Evolutionary conservation across 768 basidiomycete species (phyloP), one percentile per base, ranked within the genome.

Genomic region (Lentinus brumalis): DNA sequence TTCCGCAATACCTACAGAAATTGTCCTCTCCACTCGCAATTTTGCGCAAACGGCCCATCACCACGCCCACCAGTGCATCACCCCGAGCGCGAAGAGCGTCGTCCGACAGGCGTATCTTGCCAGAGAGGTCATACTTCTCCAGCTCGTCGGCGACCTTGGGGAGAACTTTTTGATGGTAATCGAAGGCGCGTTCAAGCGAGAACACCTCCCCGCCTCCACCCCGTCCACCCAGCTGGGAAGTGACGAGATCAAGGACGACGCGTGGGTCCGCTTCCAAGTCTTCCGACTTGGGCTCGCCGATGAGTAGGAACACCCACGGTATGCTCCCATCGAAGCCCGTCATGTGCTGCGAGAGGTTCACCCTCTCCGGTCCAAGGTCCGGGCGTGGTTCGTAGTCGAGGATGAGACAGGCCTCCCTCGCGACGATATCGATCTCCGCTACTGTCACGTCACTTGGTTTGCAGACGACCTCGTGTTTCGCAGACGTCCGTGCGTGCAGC

Each of bases 1-100:
- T 69, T 16, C 68, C 68, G 50, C 66, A 69, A 56, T 67, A 69
- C 53, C 66, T 44, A 29, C 68, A 69, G 38, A 67, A 69, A 32
- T 50, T 47, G 11, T 62, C 68, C 26, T 63, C 32, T 7, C 62
- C 68, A 14, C 52, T 42, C 12, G 59, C 62, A 32, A 69, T 47
- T 12, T 41, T 55, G 21, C 42, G 31, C 38, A 69, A 14, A 5
- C 66, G 53, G 21, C 39, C 58, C 59, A 67, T 16, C 26, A 67
- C 68, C 26, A 46, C 46, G 16, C 50, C 32, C 14, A 54, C 53
- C 32, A 67, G 32, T 5, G 41, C 52, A 8, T 66, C 62, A 39
- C 52, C 67, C 14, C 40, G 60, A 47, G 47, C 18, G n/a, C 61
- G 63, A 5, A 61, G 31, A 21, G 50, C 31, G 3, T 57, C 50